Evolutionary conservation across 805 yeast species (phyloP).

Genomic region (Komagataella pastoris): DNA sequence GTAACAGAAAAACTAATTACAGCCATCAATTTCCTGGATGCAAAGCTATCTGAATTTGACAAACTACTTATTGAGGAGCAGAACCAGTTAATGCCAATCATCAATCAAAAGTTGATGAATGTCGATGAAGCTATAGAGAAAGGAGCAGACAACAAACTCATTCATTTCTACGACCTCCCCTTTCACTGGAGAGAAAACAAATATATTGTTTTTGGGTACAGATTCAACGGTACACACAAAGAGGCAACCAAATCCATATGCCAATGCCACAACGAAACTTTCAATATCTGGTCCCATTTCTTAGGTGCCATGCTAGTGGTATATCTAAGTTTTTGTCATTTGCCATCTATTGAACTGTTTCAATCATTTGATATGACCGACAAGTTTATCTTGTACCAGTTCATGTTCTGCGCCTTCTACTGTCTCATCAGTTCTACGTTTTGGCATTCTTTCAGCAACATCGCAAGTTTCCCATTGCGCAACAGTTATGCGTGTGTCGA

Average conservation of each 20-base stretch:
- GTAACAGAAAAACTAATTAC: slow-evolving; percentile 19
- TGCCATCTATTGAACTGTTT: slow-evolving; percentile 40
- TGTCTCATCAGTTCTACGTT: slow-evolving; percentile 69
- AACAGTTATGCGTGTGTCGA: slow-evolving; percentile 84
- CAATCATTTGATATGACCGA: slow-evolving; percentile 18
- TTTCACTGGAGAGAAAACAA: slow-evolving; percentile 90
- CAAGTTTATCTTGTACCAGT: slow-evolving; percentile 44
- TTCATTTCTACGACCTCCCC: slow-evolving; percentile 82
- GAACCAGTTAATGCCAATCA: slow-evolving; percentile 12
- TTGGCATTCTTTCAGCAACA: slow-evolving; percentile 89
- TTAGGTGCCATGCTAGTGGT: slow-evolving; percentile 49
- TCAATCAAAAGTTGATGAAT: slow-evolving; percentile 26
- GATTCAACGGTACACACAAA: slow-evolving; percentile 56
- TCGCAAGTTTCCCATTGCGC: slow-evolving; percentile 48
- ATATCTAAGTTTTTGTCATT: slow-evolving; percentile 44
- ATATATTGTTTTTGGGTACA: slow-evolving; percentile 70
- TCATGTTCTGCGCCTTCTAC: slow-evolving; percentile 57
- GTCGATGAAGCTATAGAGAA: slow-evolving; percentile 29
- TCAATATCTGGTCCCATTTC: slow-evolving; percentile 90
- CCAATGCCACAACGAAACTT: slow-evolving; percentile 70
- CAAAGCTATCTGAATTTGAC: slow-evolving; percentile 25
- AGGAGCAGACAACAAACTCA: slow-evolving; percentile 27
- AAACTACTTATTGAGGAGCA: slow-evolving; percentile 16
- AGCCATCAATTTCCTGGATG: slow-evolving; percentile 24
- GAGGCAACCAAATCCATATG: slow-evolving; percentile 50